These are phyloP conservation scores for Polychytrium aggregatum DNA, from an alignment of 192 early-diverging fungal genomes.

Conservation along the genomic window DNA sequence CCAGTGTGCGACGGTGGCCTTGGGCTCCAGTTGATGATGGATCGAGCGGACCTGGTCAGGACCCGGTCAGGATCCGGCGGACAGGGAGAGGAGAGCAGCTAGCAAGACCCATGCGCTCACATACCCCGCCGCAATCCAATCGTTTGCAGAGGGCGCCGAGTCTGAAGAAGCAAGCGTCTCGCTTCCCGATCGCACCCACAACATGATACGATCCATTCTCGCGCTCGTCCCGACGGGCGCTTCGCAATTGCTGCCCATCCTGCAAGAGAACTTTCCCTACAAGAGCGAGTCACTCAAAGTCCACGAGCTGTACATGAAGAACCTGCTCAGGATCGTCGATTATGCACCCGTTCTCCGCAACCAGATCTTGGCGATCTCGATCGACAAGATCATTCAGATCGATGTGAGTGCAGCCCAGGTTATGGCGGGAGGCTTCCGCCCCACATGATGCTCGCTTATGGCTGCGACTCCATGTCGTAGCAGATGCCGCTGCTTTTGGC, in stretches of 20 bases:
- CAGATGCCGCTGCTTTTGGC: not conserved
- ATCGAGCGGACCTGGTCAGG: too few relatives aligned
- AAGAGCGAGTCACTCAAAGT: constrained; percentile 44
- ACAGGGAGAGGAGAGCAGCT: too few relatives aligned
- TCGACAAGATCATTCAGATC: constrained; percentile 79
- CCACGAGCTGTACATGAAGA: constrained; percentile 61
- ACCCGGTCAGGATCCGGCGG: too few relatives aligned
- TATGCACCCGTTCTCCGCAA: constrained; percentile 65
- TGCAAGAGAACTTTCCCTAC: constrained; percentile 63
- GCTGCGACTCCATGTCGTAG: constrained; percentile 1
- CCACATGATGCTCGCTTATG: not conserved
- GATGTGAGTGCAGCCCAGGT: constrained; percentile 46
- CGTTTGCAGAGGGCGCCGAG: too few relatives aligned
- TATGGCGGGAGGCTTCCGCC: too few relatives aligned
- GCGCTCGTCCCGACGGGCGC: constrained; percentile 59
- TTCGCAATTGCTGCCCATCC: constrained; percentile 44
- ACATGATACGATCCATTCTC: constrained; percentile 47
- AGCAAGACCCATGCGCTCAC: too few relatives aligned
- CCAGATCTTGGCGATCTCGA: constrained; percentile 58
- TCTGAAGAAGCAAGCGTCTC: too few relatives aligned
- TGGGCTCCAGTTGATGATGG: too few relatives aligned
- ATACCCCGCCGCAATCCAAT: too few relatives aligned
- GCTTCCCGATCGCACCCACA: constrained; percentile 54
- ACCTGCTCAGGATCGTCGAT: constrained; percentile 58
- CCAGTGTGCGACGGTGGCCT: too few relatives aligned